Conservation (phyloP, 2,329 filamentous ascomycete genomes). For the Alternaria dauci region DNA sequence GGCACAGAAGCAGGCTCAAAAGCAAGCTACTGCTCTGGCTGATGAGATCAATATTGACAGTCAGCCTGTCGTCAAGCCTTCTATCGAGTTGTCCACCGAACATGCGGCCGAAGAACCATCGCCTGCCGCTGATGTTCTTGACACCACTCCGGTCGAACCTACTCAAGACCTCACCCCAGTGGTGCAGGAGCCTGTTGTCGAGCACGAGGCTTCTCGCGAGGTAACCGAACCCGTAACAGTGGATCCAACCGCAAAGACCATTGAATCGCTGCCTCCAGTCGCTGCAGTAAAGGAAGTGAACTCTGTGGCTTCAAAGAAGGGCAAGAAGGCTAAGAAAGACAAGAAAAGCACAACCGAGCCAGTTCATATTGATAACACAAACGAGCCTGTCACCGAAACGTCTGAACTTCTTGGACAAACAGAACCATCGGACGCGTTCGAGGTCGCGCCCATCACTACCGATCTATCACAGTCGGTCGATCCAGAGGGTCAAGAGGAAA, state of each 20-base stretch:
- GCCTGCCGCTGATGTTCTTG: background rate
- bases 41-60: constrained; percentile 17
- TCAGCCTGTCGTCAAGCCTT: background rate
- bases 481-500: background rate
- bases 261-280: constrained; percentile 17
- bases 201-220: background rate
- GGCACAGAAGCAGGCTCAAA: constrained; percentile 37
- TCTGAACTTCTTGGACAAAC: constrained; percentile 1
- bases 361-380: constrained; percentile 12
- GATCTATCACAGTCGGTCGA: background rate
- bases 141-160: background rate
- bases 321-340: constrained; percentile 41
- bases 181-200: background rate
- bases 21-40: constrained; percentile 24
- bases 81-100: background rate
- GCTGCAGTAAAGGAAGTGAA: constrained; percentile 24
- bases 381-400: constrained; percentile 7
- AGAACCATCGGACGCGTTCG: background rate
- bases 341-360: constrained; percentile 39
- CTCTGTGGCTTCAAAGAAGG: constrained; percentile 29
- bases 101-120: constrained; percentile 1
- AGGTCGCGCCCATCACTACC: background rate
- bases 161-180: constrained; percentile 1
- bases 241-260: constrained; percentile 8
- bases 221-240: constrained; percentile 4